Base-by-base conservation (phyloP, 805 yeast species). In the Cyberlindnera saturnus region DNA sequence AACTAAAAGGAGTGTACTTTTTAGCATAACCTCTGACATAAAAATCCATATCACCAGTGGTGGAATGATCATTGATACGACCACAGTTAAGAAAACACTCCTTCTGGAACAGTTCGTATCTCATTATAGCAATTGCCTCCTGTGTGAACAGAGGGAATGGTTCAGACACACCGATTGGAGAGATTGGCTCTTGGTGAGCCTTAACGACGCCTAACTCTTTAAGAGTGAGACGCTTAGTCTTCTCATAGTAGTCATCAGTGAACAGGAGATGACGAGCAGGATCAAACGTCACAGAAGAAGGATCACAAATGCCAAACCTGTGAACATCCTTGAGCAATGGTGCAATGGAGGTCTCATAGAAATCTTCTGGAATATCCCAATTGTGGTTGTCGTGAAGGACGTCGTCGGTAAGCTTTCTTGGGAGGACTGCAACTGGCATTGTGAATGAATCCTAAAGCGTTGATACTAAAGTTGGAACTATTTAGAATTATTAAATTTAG, bases 91-190 rank as follows among this genome's bases (percentile, higher is more conserved):
- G 43, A 44, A 76, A 73, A 6, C 66, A 59, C 38, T 75, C 77
- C 47, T 71, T 71, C 35, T 64, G 57, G 53, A 77, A 66, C 33
- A 75, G 55, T 54, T 79, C 83, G 47, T 71, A 70, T 59, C 74
- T 72, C 82, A 79, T 77, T 37, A 79, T 70, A 34, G 70, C 71
- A 43, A 76, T 64, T 2, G 83, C 82, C 51, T 78, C 82, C 28
- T 75, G 74, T 1, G 81, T 76, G 61, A 79, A 79, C 37, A 79
- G 63, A 5, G 81, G 81, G 59, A 79, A 79, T 1, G 84, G 81
- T 42, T 73, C 79, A 42, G 74, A 65, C 17, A 75, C 82, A 16
- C 80, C 85, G 51, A 77, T 66, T 3, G 70, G 71, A 18, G 78
- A 69, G 41, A 79, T 74, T 55, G 75, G 80, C 45, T 66, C 62